Percentiles rank a stretch among this genome's conserved stretches.
These are phyloP conservation scores for Aspergillus homomorphus DNA, from an alignment of 495 filamentous ascomycete species.

Conservation along the genomic window DNA sequence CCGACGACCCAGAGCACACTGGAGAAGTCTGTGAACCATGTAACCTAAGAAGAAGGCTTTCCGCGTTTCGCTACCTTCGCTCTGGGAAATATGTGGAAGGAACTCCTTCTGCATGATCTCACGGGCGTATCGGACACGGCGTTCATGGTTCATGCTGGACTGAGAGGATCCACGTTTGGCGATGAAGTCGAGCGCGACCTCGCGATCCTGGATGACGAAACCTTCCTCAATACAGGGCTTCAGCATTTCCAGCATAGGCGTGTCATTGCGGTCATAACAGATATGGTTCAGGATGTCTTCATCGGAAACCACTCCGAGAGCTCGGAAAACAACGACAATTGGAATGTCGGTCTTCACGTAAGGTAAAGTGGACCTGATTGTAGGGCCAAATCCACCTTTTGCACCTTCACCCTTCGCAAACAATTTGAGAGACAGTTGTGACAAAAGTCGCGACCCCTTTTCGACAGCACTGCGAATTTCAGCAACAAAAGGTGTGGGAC, in stretches of 20 bases:
- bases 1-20: slow-evolving; percentile 83
- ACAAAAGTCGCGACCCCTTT: slow-evolving; percentile 91
- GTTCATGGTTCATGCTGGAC: slow-evolving; percentile 68
- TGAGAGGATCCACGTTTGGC: slow-evolving; percentile 80
- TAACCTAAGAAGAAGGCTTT: slow-evolving; percentile 99
- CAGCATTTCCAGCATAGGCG: slow-evolving; percentile 94
- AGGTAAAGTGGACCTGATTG: slow-evolving; percentile 82
- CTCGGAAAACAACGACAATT: slow-evolving; percentile 90
- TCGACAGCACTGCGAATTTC: slow-evolving; percentile 96
- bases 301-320: slow-evolving; percentile 92
- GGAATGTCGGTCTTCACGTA: slow-evolving; percentile 94
- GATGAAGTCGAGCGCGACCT: slow-evolving; percentile 94
- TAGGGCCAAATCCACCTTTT: slow-evolving; percentile 77
- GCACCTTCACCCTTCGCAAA: slow-evolving; percentile 76
- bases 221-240: slow-evolving; percentile 96
- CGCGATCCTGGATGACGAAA: slow-evolving; percentile 91
- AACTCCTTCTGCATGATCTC: slow-evolving; percentile 97
- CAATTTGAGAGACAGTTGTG: slow-evolving; percentile 82
- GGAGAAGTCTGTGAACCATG: slow-evolving; percentile 93
- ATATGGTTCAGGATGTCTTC: slow-evolving; percentile 98
- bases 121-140: slow-evolving; percentile 83
- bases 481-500: slow-evolving; percentile 83
- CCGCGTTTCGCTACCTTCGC: slow-evolving; percentile 90
- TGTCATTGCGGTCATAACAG: slow-evolving; percentile 92
- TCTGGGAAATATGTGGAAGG: slow-evolving; percentile 92